Evolutionary conservation across 1,284 basidiomycete genomes (phyloP).

Genomic region (Vanrija sp.): DNA sequence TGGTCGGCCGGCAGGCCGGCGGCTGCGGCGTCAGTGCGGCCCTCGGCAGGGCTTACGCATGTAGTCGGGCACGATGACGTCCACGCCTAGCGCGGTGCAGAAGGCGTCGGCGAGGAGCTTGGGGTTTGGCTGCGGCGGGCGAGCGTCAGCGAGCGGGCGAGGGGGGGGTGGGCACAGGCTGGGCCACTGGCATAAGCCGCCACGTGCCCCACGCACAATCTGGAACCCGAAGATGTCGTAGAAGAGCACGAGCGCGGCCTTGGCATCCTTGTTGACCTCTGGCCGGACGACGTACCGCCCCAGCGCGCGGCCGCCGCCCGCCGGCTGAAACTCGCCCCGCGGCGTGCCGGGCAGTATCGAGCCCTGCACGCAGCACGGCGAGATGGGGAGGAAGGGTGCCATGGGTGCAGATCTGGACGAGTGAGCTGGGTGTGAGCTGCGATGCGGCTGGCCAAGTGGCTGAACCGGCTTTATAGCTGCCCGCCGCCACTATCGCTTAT

Average conservation of each 20-base stretch:
- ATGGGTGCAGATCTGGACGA: background rate
- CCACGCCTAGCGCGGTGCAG: constrained; percentile 55
- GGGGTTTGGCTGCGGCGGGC: constrained; percentile 50
- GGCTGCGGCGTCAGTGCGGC: constrained; percentile 12
- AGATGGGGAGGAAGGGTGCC: constrained; percentile 21
- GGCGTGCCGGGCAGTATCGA: constrained; percentile 23
- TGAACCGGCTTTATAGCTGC: too few species aligned
- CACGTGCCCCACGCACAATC: constrained; percentile 45
- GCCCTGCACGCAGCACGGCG: constrained; percentile 29
- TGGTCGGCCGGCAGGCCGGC: constrained; percentile 13
- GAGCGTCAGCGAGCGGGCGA: background rate
- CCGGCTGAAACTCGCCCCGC: constrained; percentile 19
- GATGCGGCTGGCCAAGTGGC: too few species aligned
- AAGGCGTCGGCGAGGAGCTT: constrained; percentile 63
- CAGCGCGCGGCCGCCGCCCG: background rate
- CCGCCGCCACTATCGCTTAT: too few species aligned
- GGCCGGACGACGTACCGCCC: constrained; percentile 39
- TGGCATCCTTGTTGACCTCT: constrained; percentile 16
- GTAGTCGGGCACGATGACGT: constrained; percentile 57
- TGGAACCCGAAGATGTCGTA: constrained; percentile 61
- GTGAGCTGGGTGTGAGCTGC: background rate
- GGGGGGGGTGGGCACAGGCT: too few species aligned
- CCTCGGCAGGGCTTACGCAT: constrained; percentile 19
- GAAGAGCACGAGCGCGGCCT: constrained; percentile 55
- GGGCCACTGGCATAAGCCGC: too few species aligned